phyloP scores from a whole-genome alignment of 2,329 filamentous ascomycete species.

The Pyricularia grisea region DNA sequence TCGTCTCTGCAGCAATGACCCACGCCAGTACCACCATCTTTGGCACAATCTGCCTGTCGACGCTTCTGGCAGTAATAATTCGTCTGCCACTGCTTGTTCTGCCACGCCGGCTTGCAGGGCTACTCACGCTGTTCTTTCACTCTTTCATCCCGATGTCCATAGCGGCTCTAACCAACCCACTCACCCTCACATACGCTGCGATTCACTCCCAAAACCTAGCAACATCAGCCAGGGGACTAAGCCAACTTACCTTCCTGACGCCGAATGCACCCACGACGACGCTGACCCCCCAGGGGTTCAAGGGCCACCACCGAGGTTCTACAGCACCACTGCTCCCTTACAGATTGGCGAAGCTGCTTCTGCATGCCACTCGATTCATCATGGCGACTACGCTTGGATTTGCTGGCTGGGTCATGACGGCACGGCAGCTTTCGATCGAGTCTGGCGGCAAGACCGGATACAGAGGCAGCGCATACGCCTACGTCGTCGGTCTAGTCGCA shows the following conservation, averaged over 20 bases:
- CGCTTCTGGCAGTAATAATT: slow-evolving; percentile 69
- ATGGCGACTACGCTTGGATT: slow-evolving; percentile 88
- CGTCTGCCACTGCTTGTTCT: slow-evolving; percentile 79
- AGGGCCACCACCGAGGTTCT: slow-evolving; percentile 17
- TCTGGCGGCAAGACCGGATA: slow-evolving; percentile 35
- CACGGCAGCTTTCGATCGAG: slow-evolving; percentile 61
- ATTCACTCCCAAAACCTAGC: slow-evolving; percentile 83
- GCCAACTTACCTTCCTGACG: slow-evolving; percentile 73
- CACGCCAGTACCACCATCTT: slow-evolving; percentile 84
- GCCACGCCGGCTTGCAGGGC: slow-evolving; percentile 54
- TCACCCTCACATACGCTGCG: slow-evolving; percentile 85
- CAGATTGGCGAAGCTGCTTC: slow-evolving; percentile 78
- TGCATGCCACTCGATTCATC: slow-evolving; percentile 84
- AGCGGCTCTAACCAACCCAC: slow-evolving; percentile 76
- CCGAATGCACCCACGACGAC: slow-evolving; percentile 66
- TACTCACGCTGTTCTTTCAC: slow-evolving; percentile 55
- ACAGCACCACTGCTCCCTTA: slow-evolving; percentile 64
- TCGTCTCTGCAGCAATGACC: slow-evolving; percentile 72
- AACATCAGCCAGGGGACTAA: slow-evolving; percentile 68
- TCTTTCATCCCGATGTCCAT: slow-evolving; percentile 79
- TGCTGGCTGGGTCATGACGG: slow-evolving; percentile 92
- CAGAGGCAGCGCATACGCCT: slow-evolving; percentile 84
- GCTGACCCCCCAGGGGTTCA: slow-evolving; percentile 45
- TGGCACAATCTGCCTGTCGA: slow-evolving; percentile 84
- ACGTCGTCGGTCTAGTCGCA: slow-evolving; percentile 85